Percentiles rank a stretch among this genome's conserved stretches.
Evolutionary conservation across 2,329 filamentous ascomycete genomes (phyloP).

Genomic region (Hymenoscyphus linearis): DNA sequence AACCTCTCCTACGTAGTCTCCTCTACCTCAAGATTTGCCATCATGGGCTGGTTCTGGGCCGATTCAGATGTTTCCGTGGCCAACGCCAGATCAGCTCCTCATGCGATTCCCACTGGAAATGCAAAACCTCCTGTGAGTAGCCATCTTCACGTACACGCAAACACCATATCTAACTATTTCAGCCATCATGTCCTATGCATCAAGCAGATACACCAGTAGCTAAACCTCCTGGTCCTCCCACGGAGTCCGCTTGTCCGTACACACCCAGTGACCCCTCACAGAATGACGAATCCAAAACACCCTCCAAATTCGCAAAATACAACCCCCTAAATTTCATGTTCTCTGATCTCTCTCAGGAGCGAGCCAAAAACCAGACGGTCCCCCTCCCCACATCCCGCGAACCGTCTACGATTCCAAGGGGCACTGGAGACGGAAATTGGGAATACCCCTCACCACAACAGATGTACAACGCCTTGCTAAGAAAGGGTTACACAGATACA

Average conservation of each 20-base stretch:
- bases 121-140: slow-evolving; percentile 26
- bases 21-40: background rate
- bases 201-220: slow-evolving; percentile 36
- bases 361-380: slow-evolving; percentile 65
- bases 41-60: slow-evolving; percentile 33
- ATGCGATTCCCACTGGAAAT: slow-evolving; percentile 20
- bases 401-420: slow-evolving; percentile 84
- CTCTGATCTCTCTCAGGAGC: slow-evolving; percentile 73
- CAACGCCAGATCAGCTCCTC: slow-evolving; percentile 21
- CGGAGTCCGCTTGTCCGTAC: slow-evolving; percentile 31
- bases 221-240: slow-evolving; percentile 24
- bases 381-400: slow-evolving; percentile 76
- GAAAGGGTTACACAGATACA: slow-evolving; percentile 94
- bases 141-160: background rate
- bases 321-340: slow-evolving; percentile 97
- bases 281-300: slow-evolving; percentile 24
- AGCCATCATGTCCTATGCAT: slow-evolving; percentile 70
- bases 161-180: background rate
- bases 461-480: slow-evolving; percentile 97
- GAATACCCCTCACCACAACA: slow-evolving; percentile 98
- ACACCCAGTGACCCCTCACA: slow-evolving; percentile 25
- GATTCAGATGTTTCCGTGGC: slow-evolving; percentile 23
- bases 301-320: slow-evolving; percentile 56
- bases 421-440: slow-evolving; percentile 75
- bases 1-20: background rate